phyloP scores from a whole-genome alignment of 305 asterid species.

The Solanum hybrid region DNA sequence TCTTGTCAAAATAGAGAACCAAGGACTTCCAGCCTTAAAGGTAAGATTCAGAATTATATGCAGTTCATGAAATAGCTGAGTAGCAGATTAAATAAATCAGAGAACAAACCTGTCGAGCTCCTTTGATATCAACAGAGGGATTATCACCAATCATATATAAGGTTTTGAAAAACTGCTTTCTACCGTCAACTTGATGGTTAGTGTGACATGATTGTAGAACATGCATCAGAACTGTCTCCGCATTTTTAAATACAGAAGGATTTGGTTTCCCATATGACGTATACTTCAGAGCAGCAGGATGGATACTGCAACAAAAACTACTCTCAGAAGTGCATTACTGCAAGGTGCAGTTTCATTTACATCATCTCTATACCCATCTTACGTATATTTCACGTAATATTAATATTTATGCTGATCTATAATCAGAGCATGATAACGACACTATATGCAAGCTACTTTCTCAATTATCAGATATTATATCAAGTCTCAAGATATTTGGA shows the following conservation, averaged over 20 bases:
- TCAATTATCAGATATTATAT: neutral
- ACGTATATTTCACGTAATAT: neutral
- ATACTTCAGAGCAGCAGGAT: slow-evolving; percentile 49
- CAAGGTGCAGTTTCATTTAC: neutral
- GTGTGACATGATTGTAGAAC: slow-evolving; percentile 24
- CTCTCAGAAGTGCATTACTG: slow-evolving; percentile 7
- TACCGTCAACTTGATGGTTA: slow-evolving; percentile 13
- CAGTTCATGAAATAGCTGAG: neutral
- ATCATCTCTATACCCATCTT: neutral
- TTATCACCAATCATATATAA: slow-evolving; percentile 91
- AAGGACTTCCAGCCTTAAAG: slow-evolving; percentile 62
- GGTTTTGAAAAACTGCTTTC: slow-evolving; percentile 35
- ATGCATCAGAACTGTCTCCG: slow-evolving; percentile 54
- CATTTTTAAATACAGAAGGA: slow-evolving; percentile 66
- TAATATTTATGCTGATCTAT: neutral
- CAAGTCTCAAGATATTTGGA: slow-evolving; percentile 2
- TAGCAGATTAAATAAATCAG: neutral
- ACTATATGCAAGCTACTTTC: slow-evolving; percentile 1
- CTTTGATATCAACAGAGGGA: slow-evolving; percentile 72
- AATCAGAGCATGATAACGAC: neutral
- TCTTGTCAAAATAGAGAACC: slow-evolving; percentile 89
- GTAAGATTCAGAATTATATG: neutral
- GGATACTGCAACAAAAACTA: slow-evolving; percentile 38
- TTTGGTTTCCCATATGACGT: slow-evolving; percentile 80
- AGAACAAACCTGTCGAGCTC: slow-evolving; percentile 67